These are phyloP conservation scores for Micractinium sp. DNA, from an alignment of 139 green algal genomes.

Conservation along the genomic window DNA sequence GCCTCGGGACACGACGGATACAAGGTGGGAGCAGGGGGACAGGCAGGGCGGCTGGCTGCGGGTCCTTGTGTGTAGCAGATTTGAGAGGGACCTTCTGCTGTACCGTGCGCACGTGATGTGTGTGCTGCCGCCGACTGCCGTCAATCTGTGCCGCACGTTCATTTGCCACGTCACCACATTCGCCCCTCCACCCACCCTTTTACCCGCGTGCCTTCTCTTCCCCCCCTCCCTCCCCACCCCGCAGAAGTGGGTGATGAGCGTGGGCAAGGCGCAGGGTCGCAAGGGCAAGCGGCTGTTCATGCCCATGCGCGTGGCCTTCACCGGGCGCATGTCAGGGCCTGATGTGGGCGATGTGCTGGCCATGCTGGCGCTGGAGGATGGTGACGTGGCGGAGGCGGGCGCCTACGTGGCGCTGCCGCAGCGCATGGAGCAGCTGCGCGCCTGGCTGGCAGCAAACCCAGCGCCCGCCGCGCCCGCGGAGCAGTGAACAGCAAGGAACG, in stretches of 20 bases:
- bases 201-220: neutral
- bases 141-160: neutral
- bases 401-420: slow-evolving; percentile 65
- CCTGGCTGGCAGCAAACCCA: slow-evolving; percentile 53
- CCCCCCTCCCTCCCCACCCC: neutral
- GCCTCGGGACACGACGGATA: slow-evolving; percentile 69
- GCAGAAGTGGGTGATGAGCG: slow-evolving; percentile 84
- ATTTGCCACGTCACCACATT: neutral
- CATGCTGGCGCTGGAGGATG: slow-evolving; percentile 71
- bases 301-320: slow-evolving; percentile 94
- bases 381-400: slow-evolving; percentile 61
- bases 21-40: slow-evolving; percentile 56
- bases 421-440: slow-evolving; percentile 70
- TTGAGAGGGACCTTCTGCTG: neutral
- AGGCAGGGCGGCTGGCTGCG: neutral
- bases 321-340: slow-evolving; percentile 82
- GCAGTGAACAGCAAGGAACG: neutral
- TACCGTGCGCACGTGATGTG: neutral
- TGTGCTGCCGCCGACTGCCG: neutral
- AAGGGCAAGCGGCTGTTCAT: slow-evolving; percentile 99
- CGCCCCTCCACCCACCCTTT: neutral
- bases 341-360: slow-evolving; percentile 88
- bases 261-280: slow-evolving; percentile 94
- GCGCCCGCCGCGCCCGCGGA: neutral
- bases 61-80: neutral